phyloP scores from a whole-genome alignment of 805 yeast genomes.

The Starmerella powellii region DNA sequence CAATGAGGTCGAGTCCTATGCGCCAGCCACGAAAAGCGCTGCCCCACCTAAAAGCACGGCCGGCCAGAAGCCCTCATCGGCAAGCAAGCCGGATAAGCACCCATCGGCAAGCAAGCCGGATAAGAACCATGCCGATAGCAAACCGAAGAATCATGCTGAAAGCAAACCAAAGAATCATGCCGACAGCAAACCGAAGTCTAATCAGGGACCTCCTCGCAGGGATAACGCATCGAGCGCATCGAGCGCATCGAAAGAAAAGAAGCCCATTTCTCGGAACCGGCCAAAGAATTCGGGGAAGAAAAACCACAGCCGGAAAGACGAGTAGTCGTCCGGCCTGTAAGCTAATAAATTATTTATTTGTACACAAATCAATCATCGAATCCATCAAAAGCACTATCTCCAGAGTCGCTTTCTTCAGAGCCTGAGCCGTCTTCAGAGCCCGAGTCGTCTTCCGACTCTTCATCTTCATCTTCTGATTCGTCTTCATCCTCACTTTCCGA shows the following conservation, averaged over 20 bases:
- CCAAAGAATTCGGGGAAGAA: not conserved
- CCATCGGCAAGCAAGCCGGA: not conserved
- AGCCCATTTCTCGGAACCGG: not conserved
- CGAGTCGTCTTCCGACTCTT: not conserved
- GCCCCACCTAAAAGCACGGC: not conserved
- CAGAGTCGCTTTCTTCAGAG: not conserved
- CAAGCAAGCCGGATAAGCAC: not conserved
- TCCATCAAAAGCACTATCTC: slow-evolving; percentile 1
- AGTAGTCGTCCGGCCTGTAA: too few species aligned
- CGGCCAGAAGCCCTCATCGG: not conserved
- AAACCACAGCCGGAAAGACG: not conserved
- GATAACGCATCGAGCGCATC: not conserved
- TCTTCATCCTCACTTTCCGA: slow-evolving; percentile 4
- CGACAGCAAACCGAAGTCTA: too few species aligned
- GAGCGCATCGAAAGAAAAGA: too few species aligned
- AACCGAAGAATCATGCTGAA: too few species aligned
- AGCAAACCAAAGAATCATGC: too few species aligned
- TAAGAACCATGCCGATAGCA: too few species aligned
- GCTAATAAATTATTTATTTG: not conserved
- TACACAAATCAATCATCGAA: slow-evolving; percentile 7
- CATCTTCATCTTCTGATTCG: not conserved
- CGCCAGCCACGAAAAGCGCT: not conserved
- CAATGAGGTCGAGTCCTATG: slow-evolving; percentile 6
- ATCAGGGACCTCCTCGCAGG: too few species aligned
- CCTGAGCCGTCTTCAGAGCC: too few species aligned